These are phyloP conservation scores for Flammula alnicola DNA, from an alignment of 1,284 basidiomycete species.

Conservation along the genomic window DNA sequence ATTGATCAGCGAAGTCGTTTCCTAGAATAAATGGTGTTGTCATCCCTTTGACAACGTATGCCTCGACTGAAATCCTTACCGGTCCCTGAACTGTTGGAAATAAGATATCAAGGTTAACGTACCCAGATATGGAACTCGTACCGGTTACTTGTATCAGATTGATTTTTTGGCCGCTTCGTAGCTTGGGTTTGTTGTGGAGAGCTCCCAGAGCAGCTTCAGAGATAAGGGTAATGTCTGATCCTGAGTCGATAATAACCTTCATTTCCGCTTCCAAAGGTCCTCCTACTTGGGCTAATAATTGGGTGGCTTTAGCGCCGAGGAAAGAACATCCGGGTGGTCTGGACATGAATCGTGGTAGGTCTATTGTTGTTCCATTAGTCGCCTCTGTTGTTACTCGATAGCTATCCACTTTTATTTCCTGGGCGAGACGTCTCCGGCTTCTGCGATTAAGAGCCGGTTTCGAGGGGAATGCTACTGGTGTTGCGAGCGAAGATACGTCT, in stretches of 20 bases:
- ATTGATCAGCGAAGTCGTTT: slow-evolving; percentile 24
- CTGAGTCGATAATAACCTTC: slow-evolving; percentile 25
- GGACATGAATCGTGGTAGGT: slow-evolving; percentile 24
- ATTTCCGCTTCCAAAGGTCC: not conserved
- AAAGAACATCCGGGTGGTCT: slow-evolving; percentile 36
- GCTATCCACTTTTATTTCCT: slow-evolving; percentile 6
- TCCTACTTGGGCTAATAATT: slow-evolving; percentile 22
- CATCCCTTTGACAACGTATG: slow-evolving; percentile 33
- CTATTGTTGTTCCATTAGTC: slow-evolving; percentile 10
- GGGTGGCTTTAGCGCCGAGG: slow-evolving; percentile 27
- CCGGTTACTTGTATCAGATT: slow-evolving; percentile 36
- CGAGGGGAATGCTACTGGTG: too few species aligned
- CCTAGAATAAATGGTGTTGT: slow-evolving; percentile 28
- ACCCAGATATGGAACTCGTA: slow-evolving; percentile 29
- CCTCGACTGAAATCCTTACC: slow-evolving; percentile 32
- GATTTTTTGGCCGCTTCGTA: slow-evolving; percentile 27
- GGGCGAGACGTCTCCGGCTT: slow-evolving; percentile 1
- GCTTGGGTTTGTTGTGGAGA: slow-evolving; percentile 17
- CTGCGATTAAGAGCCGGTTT: slow-evolving; percentile 8
- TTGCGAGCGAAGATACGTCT: too few species aligned
- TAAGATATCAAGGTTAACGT: slow-evolving; percentile 27
- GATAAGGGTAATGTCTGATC: slow-evolving; percentile 34
- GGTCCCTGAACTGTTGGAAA: slow-evolving; percentile 30
- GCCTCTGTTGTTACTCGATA: not conserved
- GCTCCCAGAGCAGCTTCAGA: slow-evolving; percentile 20